Conservation (phyloP, 495 filamentous ascomycete species). For the Aspergillus campestris region DNA sequence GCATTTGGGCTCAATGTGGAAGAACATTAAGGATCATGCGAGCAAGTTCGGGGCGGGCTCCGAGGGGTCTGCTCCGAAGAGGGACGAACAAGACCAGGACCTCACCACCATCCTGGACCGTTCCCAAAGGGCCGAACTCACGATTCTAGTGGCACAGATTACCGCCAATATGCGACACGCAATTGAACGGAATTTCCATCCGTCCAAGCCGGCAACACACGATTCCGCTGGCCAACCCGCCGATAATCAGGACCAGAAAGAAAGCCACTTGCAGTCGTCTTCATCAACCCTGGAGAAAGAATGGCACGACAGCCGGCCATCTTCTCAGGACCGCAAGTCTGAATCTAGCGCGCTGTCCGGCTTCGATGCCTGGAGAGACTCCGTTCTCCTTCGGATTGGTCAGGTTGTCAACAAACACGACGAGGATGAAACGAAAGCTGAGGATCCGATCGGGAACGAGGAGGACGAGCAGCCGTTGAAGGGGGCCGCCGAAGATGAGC, state of each 20-base stretch:
- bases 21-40: slow-evolving; percentile 32
- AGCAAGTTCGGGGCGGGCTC: slow-evolving; percentile 24
- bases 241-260: slow-evolving; percentile 1
- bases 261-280: not conserved
- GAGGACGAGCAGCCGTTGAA: slow-evolving; percentile 2
- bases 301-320: slow-evolving; percentile 7
- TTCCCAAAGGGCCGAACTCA: slow-evolving; percentile 41
- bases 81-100: slow-evolving; percentile 29
- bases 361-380: slow-evolving; percentile 59
- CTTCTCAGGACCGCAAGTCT: slow-evolving; percentile 21
- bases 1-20: slow-evolving; percentile 21
- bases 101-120: slow-evolving; percentile 43
- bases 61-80: slow-evolving; percentile 12
- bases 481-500: slow-evolving; percentile 17
- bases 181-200: slow-evolving; percentile 34
- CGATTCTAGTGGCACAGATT: slow-evolving; percentile 35
- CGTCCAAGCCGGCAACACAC: slow-evolving; percentile 1
- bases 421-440: slow-evolving; percentile 21
- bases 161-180: slow-evolving; percentile 37
- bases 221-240: slow-evolving; percentile 1
- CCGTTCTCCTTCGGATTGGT: slow-evolving; percentile 53
- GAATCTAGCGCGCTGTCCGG: slow-evolving; percentile 38
- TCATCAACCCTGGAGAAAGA: slow-evolving; percentile 2
- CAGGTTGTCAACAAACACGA: slow-evolving; percentile 54
- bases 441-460: slow-evolving; percentile 12